These are phyloP conservation scores for Nigrospora oryzae DNA, from an alignment of 2,329 filamentous ascomycete genomes.

Conservation along the genomic window DNA sequence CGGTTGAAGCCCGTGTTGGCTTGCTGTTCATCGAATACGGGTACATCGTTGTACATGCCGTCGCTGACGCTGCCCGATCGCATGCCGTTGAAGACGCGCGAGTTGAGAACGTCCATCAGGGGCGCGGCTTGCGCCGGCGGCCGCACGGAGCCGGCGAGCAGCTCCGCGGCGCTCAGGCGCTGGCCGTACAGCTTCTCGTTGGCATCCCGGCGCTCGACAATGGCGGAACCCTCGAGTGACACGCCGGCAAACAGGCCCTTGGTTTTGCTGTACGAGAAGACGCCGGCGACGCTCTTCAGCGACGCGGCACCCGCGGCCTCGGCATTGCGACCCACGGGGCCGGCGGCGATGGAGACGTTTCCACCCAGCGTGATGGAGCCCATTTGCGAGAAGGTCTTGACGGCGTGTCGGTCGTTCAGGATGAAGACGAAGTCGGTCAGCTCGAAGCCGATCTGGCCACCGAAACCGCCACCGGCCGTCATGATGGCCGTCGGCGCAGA, in stretches of 20 bases:
- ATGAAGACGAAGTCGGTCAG: slow-evolving; percentile 97
- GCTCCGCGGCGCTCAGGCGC: slow-evolving; percentile 69
- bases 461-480: slow-evolving; percentile 73
- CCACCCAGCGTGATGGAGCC: slow-evolving; percentile 89
- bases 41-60: slow-evolving; percentile 85
- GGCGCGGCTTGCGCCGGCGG: slow-evolving; percentile 77
- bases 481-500: slow-evolving; percentile 75
- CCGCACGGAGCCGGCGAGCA: slow-evolving; percentile 70
- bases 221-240: slow-evolving; percentile 82
- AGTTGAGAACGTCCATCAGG: slow-evolving; percentile 77
- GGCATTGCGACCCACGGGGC: slow-evolving; percentile 87
- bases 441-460: slow-evolving; percentile 81
- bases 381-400: slow-evolving; percentile 88
- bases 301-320: slow-evolving; percentile 93
- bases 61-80: slow-evolving; percentile 40
- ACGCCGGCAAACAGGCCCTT: slow-evolving; percentile 96
- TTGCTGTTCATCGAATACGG: slow-evolving; percentile 76
- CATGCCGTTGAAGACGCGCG: slow-evolving; percentile 70
- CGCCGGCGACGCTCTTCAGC: slow-evolving; percentile 77
- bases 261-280: slow-evolving; percentile 97
- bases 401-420: slow-evolving; percentile 81
- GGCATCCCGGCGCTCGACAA: slow-evolving; percentile 91
- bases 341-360: slow-evolving; percentile 92
- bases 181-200: slow-evolving; percentile 94
- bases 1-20: slow-evolving; percentile 65